These are phyloP conservation scores for Leucoagaricus sp. DNA, from an alignment of 1,284 basidiomycete genomes.

Conservation along the genomic window DNA sequence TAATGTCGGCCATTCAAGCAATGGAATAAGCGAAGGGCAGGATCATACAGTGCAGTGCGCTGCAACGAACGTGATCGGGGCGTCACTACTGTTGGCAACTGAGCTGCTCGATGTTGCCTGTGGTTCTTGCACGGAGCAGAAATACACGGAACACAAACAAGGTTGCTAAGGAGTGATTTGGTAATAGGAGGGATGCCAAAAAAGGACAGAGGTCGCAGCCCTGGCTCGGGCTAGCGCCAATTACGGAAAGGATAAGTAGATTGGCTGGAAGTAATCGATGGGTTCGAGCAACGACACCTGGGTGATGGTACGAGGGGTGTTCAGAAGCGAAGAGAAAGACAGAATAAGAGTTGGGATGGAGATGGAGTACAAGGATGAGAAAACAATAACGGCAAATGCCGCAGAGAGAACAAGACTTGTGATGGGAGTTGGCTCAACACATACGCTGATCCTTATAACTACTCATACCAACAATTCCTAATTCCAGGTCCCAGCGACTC, in stretches of 20 bases:
- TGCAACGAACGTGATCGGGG: background rate
- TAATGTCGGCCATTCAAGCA: conserved; percentile 53
- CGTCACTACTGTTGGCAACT: background rate
- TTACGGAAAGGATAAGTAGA: background rate
- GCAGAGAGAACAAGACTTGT: conserved; percentile 25
- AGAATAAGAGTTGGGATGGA: conserved; percentile 7
- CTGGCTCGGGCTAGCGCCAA: background rate
- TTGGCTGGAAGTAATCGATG: background rate
- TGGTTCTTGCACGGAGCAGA: conserved; percentile 1
- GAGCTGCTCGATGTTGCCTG: background rate
- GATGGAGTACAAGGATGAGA: conserved; percentile 22
- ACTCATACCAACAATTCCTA: conserved; percentile 11
- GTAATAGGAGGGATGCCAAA: background rate
- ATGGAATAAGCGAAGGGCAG: conserved; percentile 5
- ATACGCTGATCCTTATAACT: conserved; percentile 14
- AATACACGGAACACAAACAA: conserved; percentile 3
- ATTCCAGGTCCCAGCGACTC: conserved; percentile 17
- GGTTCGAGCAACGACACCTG: background rate
- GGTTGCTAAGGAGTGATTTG: conserved; percentile 1
- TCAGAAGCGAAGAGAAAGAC: background rate
- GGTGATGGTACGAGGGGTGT: conserved; percentile 2
- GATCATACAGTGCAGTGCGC: conserved; percentile 11
- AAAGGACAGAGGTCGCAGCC: background rate
- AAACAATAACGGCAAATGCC: conserved; percentile 38
- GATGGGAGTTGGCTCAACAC: conserved; percentile 12